These are phyloP conservation scores for Teunomyces pallodes DNA, from an alignment of 805 yeast species.

Conservation along the genomic window DNA sequence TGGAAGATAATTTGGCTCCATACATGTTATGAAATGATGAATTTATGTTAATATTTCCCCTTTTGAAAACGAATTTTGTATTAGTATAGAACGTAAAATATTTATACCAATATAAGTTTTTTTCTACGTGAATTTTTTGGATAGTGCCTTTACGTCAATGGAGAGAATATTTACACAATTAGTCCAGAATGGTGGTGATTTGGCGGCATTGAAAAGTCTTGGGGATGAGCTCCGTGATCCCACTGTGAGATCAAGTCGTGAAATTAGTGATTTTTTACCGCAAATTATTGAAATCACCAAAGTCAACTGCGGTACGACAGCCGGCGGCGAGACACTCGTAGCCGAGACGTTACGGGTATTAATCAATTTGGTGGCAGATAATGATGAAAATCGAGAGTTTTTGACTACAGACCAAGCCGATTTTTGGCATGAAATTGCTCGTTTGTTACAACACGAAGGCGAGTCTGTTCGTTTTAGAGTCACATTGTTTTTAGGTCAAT, in stretches of 20 bases:
- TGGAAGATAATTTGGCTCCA: slow-evolving; percentile 22
- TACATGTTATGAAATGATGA: background rate
- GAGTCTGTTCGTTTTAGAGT: slow-evolving; percentile 10
- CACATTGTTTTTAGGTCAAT: slow-evolving; percentile 29
- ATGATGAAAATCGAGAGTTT: slow-evolving; percentile 18
- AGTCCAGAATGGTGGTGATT: background rate
- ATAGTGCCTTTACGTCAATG: background rate
- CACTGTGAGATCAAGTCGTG: slow-evolving; percentile 3
- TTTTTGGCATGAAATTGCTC: slow-evolving; percentile 18
- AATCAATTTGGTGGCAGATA: slow-evolving; percentile 37
- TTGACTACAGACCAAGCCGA: slow-evolving; percentile 1
- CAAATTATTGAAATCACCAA: slow-evolving; percentile 7
- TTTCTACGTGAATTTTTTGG: too few species aligned
- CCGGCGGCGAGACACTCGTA: slow-evolving; percentile 5
- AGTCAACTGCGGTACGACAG: background rate
- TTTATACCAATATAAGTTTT: too few species aligned
- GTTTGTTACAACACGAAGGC: slow-evolving; percentile 3
- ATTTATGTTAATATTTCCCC: background rate
- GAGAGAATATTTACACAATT: background rate
- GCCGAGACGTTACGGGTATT: slow-evolving; percentile 24
- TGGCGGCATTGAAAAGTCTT: background rate
- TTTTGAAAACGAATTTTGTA: too few species aligned
- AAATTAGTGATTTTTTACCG: background rate
- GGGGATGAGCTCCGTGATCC: slow-evolving; percentile 11
- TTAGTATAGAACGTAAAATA: too few species aligned